Conservation (phyloP, 1,284 basidiomycete genomes). For the Marasmius fiardii region DNA sequence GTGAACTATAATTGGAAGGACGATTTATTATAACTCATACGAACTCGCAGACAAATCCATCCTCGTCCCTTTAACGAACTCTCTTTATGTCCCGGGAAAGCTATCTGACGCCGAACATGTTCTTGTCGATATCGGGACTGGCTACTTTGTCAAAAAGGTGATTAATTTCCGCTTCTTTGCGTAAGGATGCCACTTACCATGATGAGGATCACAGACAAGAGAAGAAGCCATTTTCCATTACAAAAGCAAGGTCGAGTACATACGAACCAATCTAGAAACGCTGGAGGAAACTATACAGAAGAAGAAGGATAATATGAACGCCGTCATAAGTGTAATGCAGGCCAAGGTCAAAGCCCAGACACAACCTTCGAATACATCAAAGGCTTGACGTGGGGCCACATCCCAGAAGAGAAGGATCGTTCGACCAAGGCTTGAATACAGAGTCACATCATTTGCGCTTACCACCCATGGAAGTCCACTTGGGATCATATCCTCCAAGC, state of each 20-base stretch:
- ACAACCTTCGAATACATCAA: not conserved
- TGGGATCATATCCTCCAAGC: too few relatives aligned
- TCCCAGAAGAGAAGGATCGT: not conserved
- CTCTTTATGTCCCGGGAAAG: constrained; percentile 93
- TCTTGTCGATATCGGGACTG: constrained; percentile 94
- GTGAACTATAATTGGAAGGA: constrained; percentile 20
- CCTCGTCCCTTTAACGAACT: constrained; percentile 91
- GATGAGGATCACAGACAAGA: constrained; percentile 55
- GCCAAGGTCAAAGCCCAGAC: constrained; percentile 57
- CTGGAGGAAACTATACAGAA: constrained; percentile 84
- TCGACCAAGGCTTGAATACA: not conserved
- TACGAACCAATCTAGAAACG: constrained; percentile 76
- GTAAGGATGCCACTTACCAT: not conserved
- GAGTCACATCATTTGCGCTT: not conserved
- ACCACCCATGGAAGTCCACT: too few relatives aligned
- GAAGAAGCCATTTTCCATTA: constrained; percentile 80
- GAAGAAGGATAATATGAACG: constrained; percentile 86
- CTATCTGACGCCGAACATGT: constrained; percentile 83
- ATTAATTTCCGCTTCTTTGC: constrained; percentile 14
- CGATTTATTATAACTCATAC: not conserved
- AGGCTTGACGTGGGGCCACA: not conserved
- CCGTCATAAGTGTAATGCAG: constrained; percentile 72
- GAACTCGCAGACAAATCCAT: constrained; percentile 70
- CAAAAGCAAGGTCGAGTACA: constrained; percentile 71
- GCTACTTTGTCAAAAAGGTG: constrained; percentile 96